These are phyloP conservation scores for Leccinum brunneo-olivaceum DNA, from an alignment of 1,284 basidiomycete genomes.

Conservation along the genomic window DNA sequence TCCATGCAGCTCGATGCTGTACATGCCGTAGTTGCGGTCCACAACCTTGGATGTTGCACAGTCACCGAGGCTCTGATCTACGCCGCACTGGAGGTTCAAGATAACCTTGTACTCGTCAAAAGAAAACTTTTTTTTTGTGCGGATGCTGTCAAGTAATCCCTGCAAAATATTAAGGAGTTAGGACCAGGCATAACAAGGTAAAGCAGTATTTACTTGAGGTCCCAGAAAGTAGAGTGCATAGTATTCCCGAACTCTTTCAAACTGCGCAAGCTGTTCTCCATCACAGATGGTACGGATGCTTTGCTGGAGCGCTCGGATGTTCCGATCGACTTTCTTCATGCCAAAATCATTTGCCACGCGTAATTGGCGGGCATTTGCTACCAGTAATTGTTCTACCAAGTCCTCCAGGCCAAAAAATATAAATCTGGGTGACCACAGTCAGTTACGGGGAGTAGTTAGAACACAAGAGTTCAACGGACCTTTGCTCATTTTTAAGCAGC, in stretches of 20 bases:
- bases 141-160: constrained; percentile 71
- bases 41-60: constrained; percentile 44
- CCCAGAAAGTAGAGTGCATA: constrained; percentile 73
- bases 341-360: constrained; percentile 72
- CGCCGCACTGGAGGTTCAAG: constrained; percentile 80
- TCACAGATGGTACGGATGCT: constrained; percentile 77
- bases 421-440: constrained; percentile 46
- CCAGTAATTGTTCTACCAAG: constrained; percentile 80
- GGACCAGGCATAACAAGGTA: not conserved
- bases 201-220: constrained; percentile 55
- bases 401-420: constrained; percentile 83
- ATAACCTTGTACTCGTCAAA: constrained; percentile 92
- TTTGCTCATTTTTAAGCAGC: constrained; percentile 58
- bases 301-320: constrained; percentile 90
- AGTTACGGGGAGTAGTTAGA: constrained; percentile 1
- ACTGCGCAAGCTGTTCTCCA: constrained; percentile 56
- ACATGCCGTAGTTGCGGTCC: constrained; percentile 71
- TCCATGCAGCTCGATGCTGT: constrained; percentile 76
- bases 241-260: constrained; percentile 74
- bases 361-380: constrained; percentile 70
- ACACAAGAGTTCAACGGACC: constrained; percentile 39
- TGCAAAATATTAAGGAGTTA: constrained; percentile 26
- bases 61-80: constrained; percentile 53
- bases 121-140: constrained; percentile 57
- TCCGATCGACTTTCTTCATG: constrained; percentile 83